Percentiles rank a stretch among this genome's conserved stretches.
Evolutionary conservation across 2,329 filamentous ascomycete genomes (phyloP).

Genomic region (Cladosporium sp.): DNA sequence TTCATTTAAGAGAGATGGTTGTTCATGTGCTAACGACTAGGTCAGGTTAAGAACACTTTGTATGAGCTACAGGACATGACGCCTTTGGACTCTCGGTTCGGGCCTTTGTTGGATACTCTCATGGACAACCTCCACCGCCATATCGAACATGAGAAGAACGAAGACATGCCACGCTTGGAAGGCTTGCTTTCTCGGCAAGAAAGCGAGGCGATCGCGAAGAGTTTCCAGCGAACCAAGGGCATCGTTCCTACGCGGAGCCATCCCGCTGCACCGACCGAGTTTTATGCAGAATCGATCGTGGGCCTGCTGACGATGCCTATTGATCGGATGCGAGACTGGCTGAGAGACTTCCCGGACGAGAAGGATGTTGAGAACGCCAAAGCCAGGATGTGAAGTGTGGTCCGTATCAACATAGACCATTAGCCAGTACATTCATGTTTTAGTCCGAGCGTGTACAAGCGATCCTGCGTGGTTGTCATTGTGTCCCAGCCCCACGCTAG

Average conservation of each 20-base stretch:
- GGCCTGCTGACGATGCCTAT: constrained; percentile 28
- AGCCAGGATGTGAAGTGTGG: constrained; percentile 3
- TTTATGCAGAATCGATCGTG: constrained; percentile 23
- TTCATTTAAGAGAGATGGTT: neutral
- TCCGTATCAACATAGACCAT: neutral
- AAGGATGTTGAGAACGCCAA: constrained; percentile 10
- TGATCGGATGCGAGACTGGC: constrained; percentile 26
- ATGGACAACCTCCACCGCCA: constrained; percentile 26
- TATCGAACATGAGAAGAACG: constrained; percentile 27
- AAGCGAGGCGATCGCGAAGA: constrained; percentile 22
- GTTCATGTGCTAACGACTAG: neutral
- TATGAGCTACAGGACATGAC: constrained; percentile 26
- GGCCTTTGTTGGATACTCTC: constrained; percentile 23
- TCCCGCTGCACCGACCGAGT: constrained; percentile 21
- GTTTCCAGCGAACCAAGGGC: constrained; percentile 27
- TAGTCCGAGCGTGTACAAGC: neutral
- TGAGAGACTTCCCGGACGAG: constrained; percentile 25
- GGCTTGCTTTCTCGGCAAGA: constrained; percentile 23
- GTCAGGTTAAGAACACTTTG: constrained; percentile 29
- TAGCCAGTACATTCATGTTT: neutral
- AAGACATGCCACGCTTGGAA: constrained; percentile 29
- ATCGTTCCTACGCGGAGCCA: constrained; percentile 26
- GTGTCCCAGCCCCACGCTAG: neutral
- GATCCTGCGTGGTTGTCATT: neutral
- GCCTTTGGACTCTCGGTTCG: constrained; percentile 24